These are phyloP conservation scores for Sugiyamaella neomexicana DNA, from an alignment of 1,139 yeast genomes.

Conservation along the genomic window DNA sequence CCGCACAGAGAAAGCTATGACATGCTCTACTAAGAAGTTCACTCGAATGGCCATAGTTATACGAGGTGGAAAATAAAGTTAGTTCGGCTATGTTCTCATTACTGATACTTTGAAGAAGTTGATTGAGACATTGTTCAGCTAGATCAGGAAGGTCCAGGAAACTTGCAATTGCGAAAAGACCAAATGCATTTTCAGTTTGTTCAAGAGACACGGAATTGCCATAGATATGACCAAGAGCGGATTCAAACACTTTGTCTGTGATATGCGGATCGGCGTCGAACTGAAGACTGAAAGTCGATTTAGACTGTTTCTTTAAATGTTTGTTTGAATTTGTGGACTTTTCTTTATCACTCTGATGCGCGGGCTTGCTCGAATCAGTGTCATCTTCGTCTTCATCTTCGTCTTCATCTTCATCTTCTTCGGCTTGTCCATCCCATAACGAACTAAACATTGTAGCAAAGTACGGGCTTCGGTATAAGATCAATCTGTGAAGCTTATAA, in stretches of 20 bases:
- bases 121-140: conserved; percentile 47
- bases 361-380: too few relatives aligned
- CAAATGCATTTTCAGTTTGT: conserved; percentile 38
- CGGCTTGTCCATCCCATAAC: conserved; percentile 42
- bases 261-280: conserved; percentile 15
- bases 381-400: background rate
- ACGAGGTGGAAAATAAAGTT: conserved; percentile 46
- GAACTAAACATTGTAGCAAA: conserved; percentile 48
- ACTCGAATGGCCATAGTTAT: conserved; percentile 49
- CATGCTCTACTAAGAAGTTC: conserved; percentile 48
- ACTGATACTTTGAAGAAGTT: conserved; percentile 40
- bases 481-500: conserved; percentile 48
- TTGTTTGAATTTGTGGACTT: background rate
- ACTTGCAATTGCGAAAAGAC: conserved; percentile 51
- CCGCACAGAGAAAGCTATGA: conserved; percentile 47
- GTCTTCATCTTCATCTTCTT: conserved; percentile 33
- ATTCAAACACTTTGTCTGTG: conserved; percentile 9
- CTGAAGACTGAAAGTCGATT: conserved; percentile 1
- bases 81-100: conserved; percentile 42
- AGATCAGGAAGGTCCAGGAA: conserved; percentile 49
- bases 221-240: conserved; percentile 12
- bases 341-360: conserved; percentile 28
- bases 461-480: conserved; percentile 50
- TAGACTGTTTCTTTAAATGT: background rate
- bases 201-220: conserved; percentile 3